A percentile compares a stretch with the other conserved stretches of the same genome.
Conservation (phyloP, 805 yeast species). For the Metschnikowia sp. region DNA sequence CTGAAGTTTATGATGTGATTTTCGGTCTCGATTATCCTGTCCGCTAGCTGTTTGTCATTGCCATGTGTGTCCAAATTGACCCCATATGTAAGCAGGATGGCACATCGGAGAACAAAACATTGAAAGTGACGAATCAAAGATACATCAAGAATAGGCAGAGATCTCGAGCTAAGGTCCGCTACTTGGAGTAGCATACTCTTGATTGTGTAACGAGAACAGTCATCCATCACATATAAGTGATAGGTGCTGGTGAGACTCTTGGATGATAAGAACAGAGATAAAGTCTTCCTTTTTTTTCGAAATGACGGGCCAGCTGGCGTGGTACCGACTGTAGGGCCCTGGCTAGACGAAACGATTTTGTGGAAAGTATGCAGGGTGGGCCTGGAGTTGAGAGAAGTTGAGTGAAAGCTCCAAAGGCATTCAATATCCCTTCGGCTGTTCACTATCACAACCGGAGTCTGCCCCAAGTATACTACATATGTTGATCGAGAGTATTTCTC, state of each 20-base stretch:
- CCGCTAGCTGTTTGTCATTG: conserved; percentile 36
- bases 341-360: conserved; percentile 50
- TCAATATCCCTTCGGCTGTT: conserved; percentile 56
- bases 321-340: conserved; percentile 62
- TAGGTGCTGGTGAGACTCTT: conserved; percentile 25
- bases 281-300: conserved; percentile 44
- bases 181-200: conserved; percentile 9
- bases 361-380: conserved; percentile 70
- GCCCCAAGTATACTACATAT: conserved; percentile 64
- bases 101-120: conserved; percentile 48
- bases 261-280: conserved; percentile 44
- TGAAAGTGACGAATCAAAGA: conserved; percentile 44
- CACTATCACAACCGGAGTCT: conserved; percentile 56
- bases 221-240: conserved; percentile 33
- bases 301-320: conserved; percentile 55
- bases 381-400: conserved; percentile 59
- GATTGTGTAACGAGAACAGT: conserved; percentile 31
- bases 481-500: conserved; percentile 39
- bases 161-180: conserved; percentile 14
- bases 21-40: conserved; percentile 54
- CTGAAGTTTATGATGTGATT: conserved; percentile 53
- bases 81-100: conserved; percentile 53
- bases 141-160: conserved; percentile 25
- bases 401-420: conserved; percentile 47
- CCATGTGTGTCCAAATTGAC: conserved; percentile 41